These are phyloP conservation scores for Beauveria medogensis DNA, from an alignment of 2,329 filamentous ascomycete species.

Conservation along the genomic window DNA sequence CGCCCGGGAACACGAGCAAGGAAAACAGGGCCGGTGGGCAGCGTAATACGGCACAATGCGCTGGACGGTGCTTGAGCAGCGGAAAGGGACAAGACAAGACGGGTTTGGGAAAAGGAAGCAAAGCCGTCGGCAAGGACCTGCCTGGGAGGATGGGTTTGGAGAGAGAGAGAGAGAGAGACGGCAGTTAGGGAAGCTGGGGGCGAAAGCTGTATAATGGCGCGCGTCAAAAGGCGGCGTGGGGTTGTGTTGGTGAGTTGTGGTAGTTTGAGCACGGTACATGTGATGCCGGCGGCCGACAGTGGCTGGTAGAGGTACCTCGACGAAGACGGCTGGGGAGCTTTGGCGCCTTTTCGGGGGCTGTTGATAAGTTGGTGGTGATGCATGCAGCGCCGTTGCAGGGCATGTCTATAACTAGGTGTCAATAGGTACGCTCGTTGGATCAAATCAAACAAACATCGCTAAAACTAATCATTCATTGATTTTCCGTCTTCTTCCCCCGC, in stretches of 20 bases:
- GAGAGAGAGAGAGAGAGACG: background rate
- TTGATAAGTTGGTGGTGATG: background rate
- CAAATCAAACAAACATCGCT: background rate
- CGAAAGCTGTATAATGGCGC: conserved; percentile 11
- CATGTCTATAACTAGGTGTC: background rate
- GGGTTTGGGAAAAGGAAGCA: background rate
- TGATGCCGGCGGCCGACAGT: background rate
- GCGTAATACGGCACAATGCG: background rate
- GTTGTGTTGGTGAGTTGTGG: conserved; percentile 8
- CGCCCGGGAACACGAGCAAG: background rate
- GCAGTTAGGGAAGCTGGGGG: conserved; percentile 4
- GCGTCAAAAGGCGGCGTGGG: conserved; percentile 11
- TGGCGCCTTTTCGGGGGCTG: background rate
- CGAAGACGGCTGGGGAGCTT: background rate
- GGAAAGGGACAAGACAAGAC: background rate
- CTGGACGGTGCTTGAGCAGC: background rate
- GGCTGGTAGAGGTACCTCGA: background rate
- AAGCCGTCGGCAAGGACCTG: conserved; percentile 8
- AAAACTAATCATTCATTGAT: background rate
- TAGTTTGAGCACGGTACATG: background rate
- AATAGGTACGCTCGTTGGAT: too few relatives aligned
- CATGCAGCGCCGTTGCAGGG: background rate
- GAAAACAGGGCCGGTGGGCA: background rate
- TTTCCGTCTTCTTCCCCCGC: background rate
- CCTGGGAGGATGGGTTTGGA: conserved; percentile 3